Conservation (phyloP, 768 basidiomycete genomes). For the Lactarius psammicola region DNA sequence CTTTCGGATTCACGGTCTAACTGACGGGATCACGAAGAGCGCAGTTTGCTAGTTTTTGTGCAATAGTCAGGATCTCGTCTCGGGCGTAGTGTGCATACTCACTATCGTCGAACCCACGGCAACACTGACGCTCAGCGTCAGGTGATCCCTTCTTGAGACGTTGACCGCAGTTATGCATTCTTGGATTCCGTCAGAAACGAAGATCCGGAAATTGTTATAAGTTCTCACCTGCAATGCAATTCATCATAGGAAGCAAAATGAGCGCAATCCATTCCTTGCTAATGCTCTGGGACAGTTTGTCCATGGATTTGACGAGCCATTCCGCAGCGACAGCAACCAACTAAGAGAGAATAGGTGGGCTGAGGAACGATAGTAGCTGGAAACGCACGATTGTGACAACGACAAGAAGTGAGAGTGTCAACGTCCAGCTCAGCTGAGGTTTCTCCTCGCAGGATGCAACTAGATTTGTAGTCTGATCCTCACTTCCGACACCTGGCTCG, state of each 20-base stretch:
- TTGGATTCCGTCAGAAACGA: constrained; percentile 31
- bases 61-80: constrained; percentile 6
- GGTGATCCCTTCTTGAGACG: constrained; percentile 81
- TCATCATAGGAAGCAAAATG: constrained; percentile 84
- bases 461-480: background rate
- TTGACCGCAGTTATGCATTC: constrained; percentile 90
- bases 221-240: constrained; percentile 65
- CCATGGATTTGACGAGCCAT: constrained; percentile 80
- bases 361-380: background rate
- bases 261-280: constrained; percentile 88
- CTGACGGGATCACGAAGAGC: constrained; percentile 63
- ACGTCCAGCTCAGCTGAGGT: constrained; percentile 24
- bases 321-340: constrained; percentile 63
- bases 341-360: constrained; percentile 31
- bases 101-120: constrained; percentile 79
- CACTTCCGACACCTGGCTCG: constrained; percentile 5
- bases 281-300: constrained; percentile 66
- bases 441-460: constrained; percentile 13
- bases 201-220: background rate
- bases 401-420: constrained; percentile 21
- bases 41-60: constrained; percentile 58
- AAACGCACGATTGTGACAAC: constrained; percentile 25
- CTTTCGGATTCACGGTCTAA: constrained; percentile 15
- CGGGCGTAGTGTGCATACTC: constrained; percentile 32
- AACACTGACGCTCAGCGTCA: constrained; percentile 80